phyloP scores from a whole-genome alignment of 2,329 filamentous ascomycete genomes.

The Neoascochyta sp. region DNA sequence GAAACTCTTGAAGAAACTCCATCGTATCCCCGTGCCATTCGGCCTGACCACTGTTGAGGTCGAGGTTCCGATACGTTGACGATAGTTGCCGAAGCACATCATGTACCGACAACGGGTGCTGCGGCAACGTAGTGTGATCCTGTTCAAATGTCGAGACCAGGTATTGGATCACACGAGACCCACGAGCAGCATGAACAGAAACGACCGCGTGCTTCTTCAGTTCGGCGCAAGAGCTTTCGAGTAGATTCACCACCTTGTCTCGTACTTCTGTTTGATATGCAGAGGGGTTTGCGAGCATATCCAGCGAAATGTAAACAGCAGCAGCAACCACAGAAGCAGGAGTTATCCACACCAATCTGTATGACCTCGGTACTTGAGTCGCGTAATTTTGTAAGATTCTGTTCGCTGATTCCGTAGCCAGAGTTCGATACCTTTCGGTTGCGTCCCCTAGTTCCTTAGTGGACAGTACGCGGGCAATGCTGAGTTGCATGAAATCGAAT shows the following conservation, averaged over 20 bases:
- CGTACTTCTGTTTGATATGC: constrained; percentile 1
- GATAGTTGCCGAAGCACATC: constrained; percentile 8
- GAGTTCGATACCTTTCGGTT: not conserved
- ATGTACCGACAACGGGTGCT: constrained; percentile 5
- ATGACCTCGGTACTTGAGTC: constrained; percentile 5
- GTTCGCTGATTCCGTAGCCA: constrained; percentile 6
- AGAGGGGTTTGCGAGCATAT: not conserved
- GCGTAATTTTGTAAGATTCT: constrained; percentile 7
- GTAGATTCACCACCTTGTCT: constrained; percentile 3
- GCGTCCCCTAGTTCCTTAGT: constrained; percentile 1
- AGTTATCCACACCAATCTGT: constrained; percentile 9
- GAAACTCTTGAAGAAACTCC: not conserved
- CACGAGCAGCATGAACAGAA: constrained; percentile 8
- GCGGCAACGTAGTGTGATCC: not conserved
- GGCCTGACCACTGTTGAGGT: too few relatives aligned
- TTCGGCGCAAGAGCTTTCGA: constrained; percentile 5
- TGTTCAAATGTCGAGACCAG: constrained; percentile 3
- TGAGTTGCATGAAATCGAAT: constrained; percentile 7
- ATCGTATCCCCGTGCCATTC: too few relatives aligned
- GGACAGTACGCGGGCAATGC: constrained; percentile 7
- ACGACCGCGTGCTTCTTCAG: constrained; percentile 8
- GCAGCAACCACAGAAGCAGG: constrained; percentile 9
- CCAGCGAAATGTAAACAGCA: constrained; percentile 7
- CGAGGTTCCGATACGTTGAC: constrained; percentile 1
- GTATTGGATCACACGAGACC: constrained; percentile 6